Conservation (phyloP, 108 stramenopile species). For the Nitzschia sp. region DNA sequence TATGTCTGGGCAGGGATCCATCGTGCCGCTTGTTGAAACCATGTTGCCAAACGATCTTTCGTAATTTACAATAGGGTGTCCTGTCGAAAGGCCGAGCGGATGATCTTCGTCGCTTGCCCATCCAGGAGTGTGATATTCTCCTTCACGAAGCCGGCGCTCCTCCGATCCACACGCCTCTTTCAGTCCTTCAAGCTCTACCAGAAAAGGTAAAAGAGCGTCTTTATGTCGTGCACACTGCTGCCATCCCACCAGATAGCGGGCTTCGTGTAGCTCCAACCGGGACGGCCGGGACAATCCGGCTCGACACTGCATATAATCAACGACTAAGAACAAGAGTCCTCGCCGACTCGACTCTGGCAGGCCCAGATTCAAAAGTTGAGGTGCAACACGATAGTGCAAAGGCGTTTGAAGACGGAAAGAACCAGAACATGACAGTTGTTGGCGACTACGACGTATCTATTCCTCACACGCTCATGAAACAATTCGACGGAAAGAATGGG, state of each 20-base stretch:
- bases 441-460: background rate
- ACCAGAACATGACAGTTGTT: slow-evolving; percentile 14
- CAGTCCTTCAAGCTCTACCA: slow-evolving; percentile 66
- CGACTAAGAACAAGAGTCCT: background rate
- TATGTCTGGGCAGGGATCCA: slow-evolving; percentile 11
- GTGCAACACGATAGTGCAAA: background rate
- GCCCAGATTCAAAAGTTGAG: background rate
- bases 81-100: slow-evolving; percentile 68
- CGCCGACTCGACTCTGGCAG: background rate
- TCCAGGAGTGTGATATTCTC: slow-evolving; percentile 81
- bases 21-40: background rate
- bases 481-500: slow-evolving; percentile 2
- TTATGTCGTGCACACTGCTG: slow-evolving; percentile 83
- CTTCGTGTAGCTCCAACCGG: slow-evolving; percentile 76
- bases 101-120: slow-evolving; percentile 71
- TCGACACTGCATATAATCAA: slow-evolving; percentile 30
- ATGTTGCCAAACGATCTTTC: too few species aligned
- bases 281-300: slow-evolving; percentile 72
- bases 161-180: slow-evolving; percentile 88
- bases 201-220: slow-evolving; percentile 63
- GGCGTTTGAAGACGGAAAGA: slow-evolving; percentile 2
- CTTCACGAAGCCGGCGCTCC: slow-evolving; percentile 89
- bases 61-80: slow-evolving; percentile 57
- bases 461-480: background rate
- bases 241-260: slow-evolving; percentile 48